Evolutionary conservation across 805 yeast species (phyloP), one percentile per base, ranked within the genome.

Genomic region (Lipomyces chichibuensis): DNA sequence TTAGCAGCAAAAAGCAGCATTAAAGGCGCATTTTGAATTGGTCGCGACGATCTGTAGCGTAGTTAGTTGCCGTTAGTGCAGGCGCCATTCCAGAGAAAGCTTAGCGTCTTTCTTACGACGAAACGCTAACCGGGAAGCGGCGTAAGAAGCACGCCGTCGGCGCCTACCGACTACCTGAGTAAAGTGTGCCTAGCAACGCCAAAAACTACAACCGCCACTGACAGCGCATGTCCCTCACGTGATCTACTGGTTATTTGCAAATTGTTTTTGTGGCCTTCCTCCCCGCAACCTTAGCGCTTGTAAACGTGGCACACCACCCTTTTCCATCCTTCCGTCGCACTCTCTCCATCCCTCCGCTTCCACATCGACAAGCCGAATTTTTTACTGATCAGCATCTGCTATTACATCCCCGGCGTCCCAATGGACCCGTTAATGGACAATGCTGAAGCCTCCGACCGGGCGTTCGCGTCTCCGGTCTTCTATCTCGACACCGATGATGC

Each of bases 401-500:
- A n/a, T 55, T 29, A 6, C 58, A 17, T 39, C 32, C 17, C 53
- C 60, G 32, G 52, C 53, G 60, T 43, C 52, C 52, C 49, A 32
- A 60, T 60, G 63, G 63, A 60, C 59, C 56, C 67, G 61, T 58
- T 64, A 54, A 55, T 59, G 59, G 66, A 59, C 52, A n/a, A 51
- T 27, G 64, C 29, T 51, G 59, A 55, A 53, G 8, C 51, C n/a
- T 43, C 58, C 33, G 25, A 23, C 59, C 59, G 32, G 58, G 61
- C 53, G 29, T 46, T 33, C 46, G 55, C 54, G 35, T 58, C 61
- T 3, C 55, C 61, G 13, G 61, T 43, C 43, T 58, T 58, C 32
- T 58, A 58, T 58, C 33, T 58, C 54, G 69, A 65, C 60, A 46
- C 59, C 58, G 69, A 65, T 56, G 66, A 62, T 39, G 67, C 65